phyloP scores from a whole-genome alignment of 2,329 filamentous ascomycete species.

The Xylaria hypoxylon region DNA sequence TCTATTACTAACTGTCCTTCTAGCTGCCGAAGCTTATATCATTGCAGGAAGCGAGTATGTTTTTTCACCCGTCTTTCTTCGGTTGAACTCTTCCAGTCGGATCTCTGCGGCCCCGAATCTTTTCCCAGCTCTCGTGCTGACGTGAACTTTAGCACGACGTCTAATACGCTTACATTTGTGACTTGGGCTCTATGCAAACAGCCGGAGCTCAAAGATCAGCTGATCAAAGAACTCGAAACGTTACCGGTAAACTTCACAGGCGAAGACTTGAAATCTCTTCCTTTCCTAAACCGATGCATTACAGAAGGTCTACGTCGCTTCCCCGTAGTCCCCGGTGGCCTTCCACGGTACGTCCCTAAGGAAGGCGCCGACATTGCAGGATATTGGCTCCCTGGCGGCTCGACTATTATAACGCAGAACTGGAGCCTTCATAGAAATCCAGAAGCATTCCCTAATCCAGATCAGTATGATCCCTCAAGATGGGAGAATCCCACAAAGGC shows the following conservation, averaged over 20 bases:
- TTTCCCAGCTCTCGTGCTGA: background rate
- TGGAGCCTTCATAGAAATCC: constrained; percentile 61
- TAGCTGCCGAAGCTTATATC: constrained; percentile 42
- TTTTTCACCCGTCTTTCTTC: constrained; percentile 24
- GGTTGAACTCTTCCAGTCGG: background rate
- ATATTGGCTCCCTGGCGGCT: constrained; percentile 55
- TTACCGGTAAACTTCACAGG: constrained; percentile 46
- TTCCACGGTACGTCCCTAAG: constrained; percentile 56
- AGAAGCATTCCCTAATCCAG: constrained; percentile 56
- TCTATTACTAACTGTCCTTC: constrained; percentile 41
- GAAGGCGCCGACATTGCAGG: constrained; percentile 55
- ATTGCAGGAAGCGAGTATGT: constrained; percentile 56
- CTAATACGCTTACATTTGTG: constrained; percentile 62
- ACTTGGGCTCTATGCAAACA: constrained; percentile 55
- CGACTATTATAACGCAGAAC: constrained; percentile 56
- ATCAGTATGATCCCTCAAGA: constrained; percentile 52
- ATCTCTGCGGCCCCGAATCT: background rate
- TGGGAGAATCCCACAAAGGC: constrained; percentile 52
- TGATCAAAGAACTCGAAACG: constrained; percentile 50
- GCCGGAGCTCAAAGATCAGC: constrained; percentile 46
- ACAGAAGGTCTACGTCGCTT: constrained; percentile 60
- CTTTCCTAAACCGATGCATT: constrained; percentile 57
- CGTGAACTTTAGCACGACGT: constrained; percentile 56
- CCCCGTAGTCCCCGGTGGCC: constrained; percentile 53
- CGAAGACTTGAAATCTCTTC: constrained; percentile 52